Base-by-base conservation (phyloP, 768 basidiomycete genomes). In the Termitomyces sp. region DNA sequence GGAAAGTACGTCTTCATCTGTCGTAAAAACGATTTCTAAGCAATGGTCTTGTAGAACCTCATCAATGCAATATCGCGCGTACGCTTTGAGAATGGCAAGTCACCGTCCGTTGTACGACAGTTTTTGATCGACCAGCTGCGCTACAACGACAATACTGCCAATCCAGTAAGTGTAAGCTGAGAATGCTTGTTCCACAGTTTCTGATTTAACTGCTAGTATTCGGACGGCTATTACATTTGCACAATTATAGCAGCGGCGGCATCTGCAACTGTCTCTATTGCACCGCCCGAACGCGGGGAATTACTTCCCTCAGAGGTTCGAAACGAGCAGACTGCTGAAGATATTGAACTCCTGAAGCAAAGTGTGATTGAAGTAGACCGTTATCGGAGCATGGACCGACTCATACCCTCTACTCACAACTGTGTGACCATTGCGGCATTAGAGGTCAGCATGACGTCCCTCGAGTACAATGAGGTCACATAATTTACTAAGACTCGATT, bases 381-480 rank as follows among this genome's bases (percentile, higher is more conserved):
- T 48, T 96, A 96, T 76, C 87, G 94, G 60, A 92, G 87, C 68
- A 94, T 97, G 88, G 97, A 99, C 73, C 83, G 95, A 58, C 80
- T 98, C 15, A 95, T 98, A 60, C 94, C 97, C 9, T 96, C 96
- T 1, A 87, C 88, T 52, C 94, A 96, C 67, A 99, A 99, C 70
- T 86, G 93, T 38, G 90, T 98, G 32, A 96, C 97, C 0, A 83
- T 91, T 53, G 93, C 97, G 31, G 89, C 88, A 8, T 78, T 99
- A 58, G 93, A 98, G 84, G 94, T 96, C 63, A 61, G 84, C 74
- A 11, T 56, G 38, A 40, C 9, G 14, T 55, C 29, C 25, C 17
- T 42, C 32, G 29, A 42, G 29, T 42, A 17, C 9, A 14, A 54
- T 15, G 11, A n/a, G 34, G 45, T 45, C 1, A 47, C n/a, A 56